Evolutionary conservation across 345 rosid species (phyloP).

Genomic region (Brassica incana): DNA sequence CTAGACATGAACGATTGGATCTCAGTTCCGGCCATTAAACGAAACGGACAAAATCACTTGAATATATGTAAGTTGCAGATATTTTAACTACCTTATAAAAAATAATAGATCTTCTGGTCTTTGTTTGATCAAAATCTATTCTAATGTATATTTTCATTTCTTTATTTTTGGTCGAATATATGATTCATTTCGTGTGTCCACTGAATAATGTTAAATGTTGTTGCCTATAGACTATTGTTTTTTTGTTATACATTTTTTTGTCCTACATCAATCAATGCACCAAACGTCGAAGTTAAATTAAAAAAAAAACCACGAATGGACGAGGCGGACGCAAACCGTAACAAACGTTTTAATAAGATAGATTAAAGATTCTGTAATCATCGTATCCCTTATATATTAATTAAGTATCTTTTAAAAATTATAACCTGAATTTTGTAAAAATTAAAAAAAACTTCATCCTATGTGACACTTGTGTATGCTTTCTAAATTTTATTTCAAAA

Average conservation of each 20-base stretch:
- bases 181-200: neutral
- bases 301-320: conserved; percentile 26
- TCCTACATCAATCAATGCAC: conserved; percentile 38
- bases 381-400: neutral
- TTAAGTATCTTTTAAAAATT: too few species aligned
- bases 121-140: conserved; percentile 16
- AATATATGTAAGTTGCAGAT: neutral
- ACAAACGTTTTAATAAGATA: conserved; percentile 19
- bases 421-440: too few species aligned
- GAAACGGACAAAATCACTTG: neutral
- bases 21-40: conserved; percentile 1
- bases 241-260: conserved; percentile 11
- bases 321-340: conserved; percentile 39
- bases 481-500: too few species aligned
- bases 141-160: neutral
- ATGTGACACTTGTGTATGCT: too few species aligned
- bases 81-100: neutral
- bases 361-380: conserved; percentile 24
- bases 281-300: conserved; percentile 25
- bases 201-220: conserved; percentile 11
- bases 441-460: too few species aligned
- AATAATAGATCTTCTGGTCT: neutral
- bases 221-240: conserved; percentile 2
- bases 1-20: conserved; percentile 13
- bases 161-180: neutral